Evolutionary conservation across 2,329 filamentous ascomycete genomes (phyloP), one percentile per base, ranked within the genome.

Genomic region (Talaromyces sp.): DNA sequence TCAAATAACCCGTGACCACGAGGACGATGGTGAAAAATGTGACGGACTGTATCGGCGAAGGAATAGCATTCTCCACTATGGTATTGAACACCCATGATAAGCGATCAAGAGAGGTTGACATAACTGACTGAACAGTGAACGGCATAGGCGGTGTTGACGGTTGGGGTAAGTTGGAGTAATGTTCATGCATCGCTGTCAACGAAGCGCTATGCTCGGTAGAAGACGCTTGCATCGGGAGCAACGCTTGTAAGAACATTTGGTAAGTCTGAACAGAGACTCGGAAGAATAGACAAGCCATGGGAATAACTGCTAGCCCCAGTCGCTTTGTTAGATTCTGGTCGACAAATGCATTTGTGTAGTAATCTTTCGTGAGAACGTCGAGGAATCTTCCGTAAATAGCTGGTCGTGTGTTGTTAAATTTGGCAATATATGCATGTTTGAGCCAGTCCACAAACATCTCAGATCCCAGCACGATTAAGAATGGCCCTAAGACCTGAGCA

Each of bases 381-480:
- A 98, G 85, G 74, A 95, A 97, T 27, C 93, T 88, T 61, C 88
- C 86, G 76, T 99, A 99, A 64, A 99, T 90, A 7, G 86, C 87
- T 3, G 95, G 95, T 69, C 95, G 94, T 70, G 93, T 93, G 71
- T 96, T 97, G 83, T 99, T 99, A 82, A 99, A 99, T 75, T 99
- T 99, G 75, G 89, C 93, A 75, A 99, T 96, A 75, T 98, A 99
- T 25, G 92, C 92, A 74, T 99, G 96, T 77, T 99, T 99, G 76
- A 97, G 86, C 86, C 91, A 93, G 78, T 99, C 95, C 1, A 99
- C 95, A 9, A 97, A 81, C 89, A 97, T 97, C 79, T 99, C 95
- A 68, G 93, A 97, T 1, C 93, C 94, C 7, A 99, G 86, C 0
- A 99, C 96, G 8, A 99, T 88, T 13, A 99, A 80, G 70, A 99